Base-by-base conservation (phyloP, 2,329 filamentous ascomycete genomes). In the Pseudophaeomoniella oleicola region DNA sequence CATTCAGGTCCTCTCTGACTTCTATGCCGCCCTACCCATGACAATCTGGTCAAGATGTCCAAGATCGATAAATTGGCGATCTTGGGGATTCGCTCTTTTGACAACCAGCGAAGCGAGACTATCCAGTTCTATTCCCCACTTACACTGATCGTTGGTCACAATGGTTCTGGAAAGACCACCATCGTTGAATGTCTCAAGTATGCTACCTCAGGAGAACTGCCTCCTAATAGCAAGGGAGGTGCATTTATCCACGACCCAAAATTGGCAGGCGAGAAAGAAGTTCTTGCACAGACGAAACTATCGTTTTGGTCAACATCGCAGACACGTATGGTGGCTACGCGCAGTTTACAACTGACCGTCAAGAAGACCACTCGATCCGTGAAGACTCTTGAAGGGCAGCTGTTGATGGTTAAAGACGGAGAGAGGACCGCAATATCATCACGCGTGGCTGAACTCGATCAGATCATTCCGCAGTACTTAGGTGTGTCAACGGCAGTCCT, bases 141-240 rank as follows among this genome's bases (percentile, higher is more conserved):
- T 39, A 98, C 90, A 10, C 71, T 98, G 43, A 98, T 98, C 47
- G 92, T 98, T 40, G 90, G 90, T 40, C 84, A 86, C 60, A 98
- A 98, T 63, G 90, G 90, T 38, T 96, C 88, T 1, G 90, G 90
- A 43, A 98, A 98, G 64, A 98, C 90, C 6, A 96, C 90, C 39
- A 94, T 98, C 53, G 98, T 98, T 59, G 90, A 98, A 59, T 93
- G 86, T 56, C 80, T 98, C 52, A 94, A 94, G 55, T 98, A 94
- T 75, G 87, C 84, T 36, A 94, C 92, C 13, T 94, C 87, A 5
- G 92, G 90, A 39, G 82, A 92, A 51, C 72, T 93, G 34, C 90
- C 90, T 2, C 85, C 90, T 19, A 94, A 94, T 64, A 87, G 79
- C 53, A 76, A 71, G 63, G 81, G 81, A 17, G 87, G 86, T 19